These are phyloP conservation scores for Ceratobasidium sp. DNA, from an alignment of 1,284 basidiomycete genomes.

Conservation along the genomic window DNA sequence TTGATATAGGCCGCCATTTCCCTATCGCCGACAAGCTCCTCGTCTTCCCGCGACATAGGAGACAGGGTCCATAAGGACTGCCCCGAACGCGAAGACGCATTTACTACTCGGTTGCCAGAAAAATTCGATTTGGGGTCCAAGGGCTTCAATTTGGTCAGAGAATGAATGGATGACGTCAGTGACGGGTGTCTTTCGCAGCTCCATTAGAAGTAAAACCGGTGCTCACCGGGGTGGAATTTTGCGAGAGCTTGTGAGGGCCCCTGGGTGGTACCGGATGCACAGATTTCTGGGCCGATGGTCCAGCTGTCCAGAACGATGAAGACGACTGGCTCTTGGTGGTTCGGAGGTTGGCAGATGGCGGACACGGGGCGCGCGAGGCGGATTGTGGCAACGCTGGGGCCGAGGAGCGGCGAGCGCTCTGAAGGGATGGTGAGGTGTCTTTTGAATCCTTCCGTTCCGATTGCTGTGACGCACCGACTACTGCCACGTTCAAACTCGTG, in stretches of 20 bases:
- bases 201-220: conserved; percentile 27
- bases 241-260: conserved; percentile 74
- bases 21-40: conserved; percentile 88
- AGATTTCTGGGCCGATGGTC: conserved; percentile 60
- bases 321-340: conserved; percentile 50
- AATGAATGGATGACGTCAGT: conserved; percentile 69
- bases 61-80: conserved; percentile 80
- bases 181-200: conserved; percentile 53
- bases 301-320: conserved; percentile 52
- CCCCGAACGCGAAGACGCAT: conserved; percentile 65
- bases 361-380: conserved; percentile 66
- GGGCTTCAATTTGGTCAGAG: conserved; percentile 80
- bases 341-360: conserved; percentile 49
- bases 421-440: conserved; percentile 66
- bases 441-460: conserved; percentile 56
- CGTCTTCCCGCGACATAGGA: conserved; percentile 76
- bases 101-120: conserved; percentile 61
- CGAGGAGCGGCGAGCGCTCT: conserved; percentile 55
- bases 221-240: conserved; percentile 57
- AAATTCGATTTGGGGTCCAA: conserved; percentile 75
- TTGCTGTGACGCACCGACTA: conserved; percentile 47
- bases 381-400: conserved; percentile 66
- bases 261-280: conserved; percentile 69
- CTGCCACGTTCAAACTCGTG: conserved; percentile 61
- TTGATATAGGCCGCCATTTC: conserved; percentile 96